Base-by-base conservation (phyloP, 139 green algal genomes). In the Microglena sp. region DNA sequence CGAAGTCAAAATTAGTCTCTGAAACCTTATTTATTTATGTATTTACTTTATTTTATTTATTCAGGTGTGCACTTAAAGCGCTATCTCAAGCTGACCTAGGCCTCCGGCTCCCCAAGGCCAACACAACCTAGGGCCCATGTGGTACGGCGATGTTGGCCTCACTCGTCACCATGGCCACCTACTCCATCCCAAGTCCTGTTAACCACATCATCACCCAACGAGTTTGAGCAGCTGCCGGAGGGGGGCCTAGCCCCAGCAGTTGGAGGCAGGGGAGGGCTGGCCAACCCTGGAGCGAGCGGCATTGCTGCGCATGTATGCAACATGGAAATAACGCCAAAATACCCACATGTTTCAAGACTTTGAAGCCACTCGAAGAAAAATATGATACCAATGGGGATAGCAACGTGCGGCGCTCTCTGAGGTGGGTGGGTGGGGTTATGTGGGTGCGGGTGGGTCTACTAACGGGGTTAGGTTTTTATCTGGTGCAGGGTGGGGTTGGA, bases 231-330 rank as follows among this genome's bases (percentile, higher is more conserved):
- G 46, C 4, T 61, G 5, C 46, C 45, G n/a, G 63, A 32, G 22
- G 63, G 63, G 8, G 63, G 63, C 46, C 34, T 69, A 15, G 28
- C 24, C n/a, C 6, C 21, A 59, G 6, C 6, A 32, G 21, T 24
- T 32, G 63, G 4, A 15, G 3, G 8, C 33, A 24, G 63, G 63
- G 2, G 63, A 69, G 33, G 63, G 63, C 31, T 69, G 45, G n/a
- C 63, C 63, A 2, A 6, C 30, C n/a, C 4, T 69, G 63, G 63
- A 62, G n/a, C 8, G 63, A n/a, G 46, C 1, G 63, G 63, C 63
- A 69, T 69, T 5, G 63, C 63, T 36, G 63, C 63, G 2, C 33
- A n/a, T 69, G 46, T 69, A 69, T 53, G 63, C 63, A 2, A 69
- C 63, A n/a, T n/a, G 2, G 63, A 69, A 50, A 27, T 69, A n/a